Conservation (phyloP, 116 monocot genomes). For the Posidonia oceanica region DNA sequence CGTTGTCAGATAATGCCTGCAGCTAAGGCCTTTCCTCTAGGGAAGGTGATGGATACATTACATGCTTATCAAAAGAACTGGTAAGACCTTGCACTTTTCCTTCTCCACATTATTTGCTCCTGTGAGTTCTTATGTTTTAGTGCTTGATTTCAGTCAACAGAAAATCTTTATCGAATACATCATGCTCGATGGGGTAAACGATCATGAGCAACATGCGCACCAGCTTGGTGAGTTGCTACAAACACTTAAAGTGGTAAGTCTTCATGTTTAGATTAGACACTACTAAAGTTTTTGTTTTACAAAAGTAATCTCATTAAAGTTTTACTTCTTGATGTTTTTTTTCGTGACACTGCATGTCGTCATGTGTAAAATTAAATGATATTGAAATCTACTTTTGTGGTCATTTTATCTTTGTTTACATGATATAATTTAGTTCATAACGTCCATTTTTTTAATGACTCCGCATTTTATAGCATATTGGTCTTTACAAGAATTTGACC, state of each 20-base stretch:
- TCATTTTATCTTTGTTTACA: no score
- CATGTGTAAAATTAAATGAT: no score
- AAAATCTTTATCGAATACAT: slow-evolving; percentile 97
- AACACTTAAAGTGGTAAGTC: slow-evolving; percentile 63
- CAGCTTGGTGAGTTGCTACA: slow-evolving; percentile 81
- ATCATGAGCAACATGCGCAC: slow-evolving; percentile 86
- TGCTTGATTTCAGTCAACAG: slow-evolving; percentile 44
- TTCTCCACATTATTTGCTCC: slow-evolving; percentile 5
- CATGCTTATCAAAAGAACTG: slow-evolving; percentile 67
- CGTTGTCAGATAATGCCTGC: slow-evolving; percentile 98
- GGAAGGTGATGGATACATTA: slow-evolving; percentile 71
- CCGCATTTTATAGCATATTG: no score
- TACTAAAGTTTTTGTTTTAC: not conserved
- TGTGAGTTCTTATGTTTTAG: not conserved
- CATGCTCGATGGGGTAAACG: slow-evolving; percentile 96
- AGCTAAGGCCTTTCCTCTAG: slow-evolving; percentile 82
- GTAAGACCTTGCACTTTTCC: slow-evolving; percentile 14
- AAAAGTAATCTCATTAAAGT: no score
- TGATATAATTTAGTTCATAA: no score
- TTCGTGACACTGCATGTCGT: no score
- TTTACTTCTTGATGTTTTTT: no score
- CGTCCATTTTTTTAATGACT: no score
- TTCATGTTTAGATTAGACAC: not conserved
- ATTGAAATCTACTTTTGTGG: no score
- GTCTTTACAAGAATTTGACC: no score